Evolutionary conservation across 208 protist species (phyloP), one percentile per base, ranked within the genome.

Genomic region (Trypanosoma theileri): DNA sequence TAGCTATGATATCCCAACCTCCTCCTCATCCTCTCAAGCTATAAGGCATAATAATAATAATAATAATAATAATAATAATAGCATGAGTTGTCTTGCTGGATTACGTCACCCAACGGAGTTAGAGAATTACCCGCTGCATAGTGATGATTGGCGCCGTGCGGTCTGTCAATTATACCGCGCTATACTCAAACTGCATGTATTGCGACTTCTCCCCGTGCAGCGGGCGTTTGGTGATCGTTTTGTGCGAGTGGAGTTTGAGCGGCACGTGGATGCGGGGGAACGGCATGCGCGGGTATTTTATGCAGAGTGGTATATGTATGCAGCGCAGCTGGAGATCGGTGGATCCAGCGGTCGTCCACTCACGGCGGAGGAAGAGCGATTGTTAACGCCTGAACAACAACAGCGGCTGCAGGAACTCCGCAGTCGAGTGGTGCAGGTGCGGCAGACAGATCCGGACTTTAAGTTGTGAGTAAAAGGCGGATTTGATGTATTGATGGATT

Each of bases 151-250:
- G 89, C 76, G 82, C 2, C 59, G 66, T 1, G 75, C 82, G 28
- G 83, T 94, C 64, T 73, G 88, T 42, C 79, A 78, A 17, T 70
- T 96, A 28, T 94, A 94, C 64, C 88, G 88, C 11, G 75, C 75
- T 9, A 91, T 96, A 41, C 66, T 92, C 21, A 85, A 88, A 26
- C 80, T 96, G 42, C 91, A 96, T 61, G 85, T 86, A 63, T 85
- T 82, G 62, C 73, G 88, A 17, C 80, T 96, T 17, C 85, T 75
- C 0, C 72, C 80, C 8, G 74, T 86, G 13, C 91, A 96, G 64
- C 86, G 84, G 13, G 77, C 85, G 55, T 92, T 96, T 58, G 91
- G 91, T 26, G 91, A 96, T 64, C 75, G 79, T 54, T 96, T 96
- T 58, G 89, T 96, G 46, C 70, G 82, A 50, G 71, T 75, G 17